Evolutionary conservation across 1,139 yeast genomes (phyloP).

Genomic region (Nakaseomyces uthaithaninus): DNA sequence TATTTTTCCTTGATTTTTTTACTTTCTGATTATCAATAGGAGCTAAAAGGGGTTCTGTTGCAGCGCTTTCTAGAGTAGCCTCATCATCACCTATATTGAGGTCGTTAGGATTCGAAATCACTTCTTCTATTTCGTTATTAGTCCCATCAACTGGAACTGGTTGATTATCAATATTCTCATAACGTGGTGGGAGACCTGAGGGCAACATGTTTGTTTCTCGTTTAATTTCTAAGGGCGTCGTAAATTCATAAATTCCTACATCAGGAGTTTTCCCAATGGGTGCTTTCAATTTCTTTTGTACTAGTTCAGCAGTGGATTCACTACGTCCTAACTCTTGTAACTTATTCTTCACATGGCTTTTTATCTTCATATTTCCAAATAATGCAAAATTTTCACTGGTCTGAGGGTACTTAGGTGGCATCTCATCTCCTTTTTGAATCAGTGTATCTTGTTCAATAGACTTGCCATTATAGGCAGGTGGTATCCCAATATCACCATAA

Average conservation of each 20-base stretch:
- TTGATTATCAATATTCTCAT: background rate
- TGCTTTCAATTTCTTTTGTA: slow-evolving; percentile 1
- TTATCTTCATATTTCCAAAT: slow-evolving; percentile 3
- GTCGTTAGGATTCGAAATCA: background rate
- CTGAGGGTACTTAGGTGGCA: slow-evolving; percentile 51
- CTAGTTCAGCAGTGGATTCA: slow-evolving; percentile 1
- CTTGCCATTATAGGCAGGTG: slow-evolving; percentile 58
- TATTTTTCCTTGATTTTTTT: background rate
- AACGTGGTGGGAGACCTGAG: background rate
- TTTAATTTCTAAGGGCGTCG: background rate
- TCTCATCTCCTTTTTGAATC: slow-evolving; percentile 62
- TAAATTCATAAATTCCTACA: slow-evolving; percentile 6
- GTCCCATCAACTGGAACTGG: background rate
- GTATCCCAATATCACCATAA: slow-evolving; percentile 64
- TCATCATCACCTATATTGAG: background rate
- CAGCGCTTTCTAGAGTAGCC: background rate
- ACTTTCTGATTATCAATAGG: background rate
- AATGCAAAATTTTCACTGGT: background rate
- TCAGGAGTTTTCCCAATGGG: slow-evolving; percentile 4
- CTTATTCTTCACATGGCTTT: slow-evolving; percentile 2
- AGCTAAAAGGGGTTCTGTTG: background rate
- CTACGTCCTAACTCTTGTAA: background rate
- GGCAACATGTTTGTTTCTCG: slow-evolving; percentile 3
- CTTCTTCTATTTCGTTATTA: background rate
- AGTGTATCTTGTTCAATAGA: slow-evolving; percentile 48